Conservation (phyloP, 2,329 filamentous ascomycete species). For the Ascochyta rabiei region DNA sequence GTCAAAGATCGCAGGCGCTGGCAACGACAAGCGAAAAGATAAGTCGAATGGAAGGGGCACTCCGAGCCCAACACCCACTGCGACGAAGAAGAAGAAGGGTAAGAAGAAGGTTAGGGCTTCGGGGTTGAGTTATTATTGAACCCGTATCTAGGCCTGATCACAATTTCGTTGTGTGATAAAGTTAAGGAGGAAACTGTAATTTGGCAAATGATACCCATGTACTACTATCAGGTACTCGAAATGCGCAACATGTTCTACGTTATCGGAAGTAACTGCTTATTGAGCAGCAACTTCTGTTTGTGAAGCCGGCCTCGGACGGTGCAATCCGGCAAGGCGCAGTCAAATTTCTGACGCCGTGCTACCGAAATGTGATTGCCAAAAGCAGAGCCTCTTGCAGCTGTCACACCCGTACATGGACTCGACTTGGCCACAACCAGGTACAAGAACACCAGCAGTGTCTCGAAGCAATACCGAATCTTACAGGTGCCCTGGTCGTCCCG, state of each 20-base stretch:
- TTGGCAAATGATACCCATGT: constrained; percentile 12
- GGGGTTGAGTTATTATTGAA: constrained; percentile 39
- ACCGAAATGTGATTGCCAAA: constrained; percentile 9
- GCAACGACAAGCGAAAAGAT: constrained; percentile 21
- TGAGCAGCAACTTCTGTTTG: not conserved
- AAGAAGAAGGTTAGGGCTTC: constrained; percentile 35
- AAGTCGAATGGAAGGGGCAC: constrained; percentile 13
- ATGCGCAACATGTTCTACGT: not conserved
- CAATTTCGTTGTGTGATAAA: not conserved
- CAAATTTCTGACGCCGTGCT: constrained; percentile 3
- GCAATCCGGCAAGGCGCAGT: constrained; percentile 1
- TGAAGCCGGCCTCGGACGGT: not conserved
- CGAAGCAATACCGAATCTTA: constrained; percentile 14
- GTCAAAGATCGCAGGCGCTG: constrained; percentile 20
- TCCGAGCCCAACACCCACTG: constrained; percentile 22
- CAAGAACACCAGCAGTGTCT: constrained; percentile 23
- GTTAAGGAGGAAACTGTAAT: not conserved
- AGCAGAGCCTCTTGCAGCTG: constrained; percentile 16
- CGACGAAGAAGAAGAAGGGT: constrained; percentile 26
- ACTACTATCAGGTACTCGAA: constrained; percentile 8
- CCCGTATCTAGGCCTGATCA: not conserved
- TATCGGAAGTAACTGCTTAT: not conserved
- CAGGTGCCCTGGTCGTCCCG: constrained; percentile 60
- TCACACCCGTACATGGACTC: constrained; percentile 20
- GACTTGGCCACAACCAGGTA: constrained; percentile 8